phyloP scores from a whole-genome alignment of 345 rosid genomes.

The Turritis glabra region DNA sequence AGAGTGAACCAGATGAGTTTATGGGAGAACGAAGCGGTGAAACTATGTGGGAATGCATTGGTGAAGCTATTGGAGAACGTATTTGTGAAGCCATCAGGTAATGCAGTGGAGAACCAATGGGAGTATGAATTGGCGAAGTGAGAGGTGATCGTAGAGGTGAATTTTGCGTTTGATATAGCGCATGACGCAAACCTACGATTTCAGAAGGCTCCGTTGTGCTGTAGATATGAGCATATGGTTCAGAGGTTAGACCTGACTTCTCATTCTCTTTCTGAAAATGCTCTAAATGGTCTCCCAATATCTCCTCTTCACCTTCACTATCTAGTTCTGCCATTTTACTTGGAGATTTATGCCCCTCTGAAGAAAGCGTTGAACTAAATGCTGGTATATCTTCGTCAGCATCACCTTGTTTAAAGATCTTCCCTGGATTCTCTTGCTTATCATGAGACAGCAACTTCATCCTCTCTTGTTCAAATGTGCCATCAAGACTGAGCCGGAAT shows the following conservation, averaged over 20 bases:
- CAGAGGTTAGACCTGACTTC: conserved; percentile 28
- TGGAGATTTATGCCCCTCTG: conserved; percentile 16
- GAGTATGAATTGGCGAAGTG: conserved; percentile 38
- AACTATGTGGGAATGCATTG: conserved; percentile 33
- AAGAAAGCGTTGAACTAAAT: conserved; percentile 2
- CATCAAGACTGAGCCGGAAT: conserved; percentile 26
- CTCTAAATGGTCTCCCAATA: background rate
- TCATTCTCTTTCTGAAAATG: conserved; percentile 10
- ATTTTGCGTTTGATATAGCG: conserved; percentile 29
- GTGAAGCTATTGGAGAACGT: conserved; percentile 33
- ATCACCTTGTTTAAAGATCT: conserved; percentile 31
- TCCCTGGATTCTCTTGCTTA: conserved; percentile 38
- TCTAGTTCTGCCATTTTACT: conserved; percentile 23
- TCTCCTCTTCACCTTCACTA: conserved; percentile 15
- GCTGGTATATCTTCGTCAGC: conserved; percentile 13
- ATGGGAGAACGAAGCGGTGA: conserved; percentile 42
- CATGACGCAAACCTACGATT: conserved; percentile 37
- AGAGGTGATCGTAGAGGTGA: conserved; percentile 41
- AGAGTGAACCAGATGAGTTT: conserved; percentile 33
- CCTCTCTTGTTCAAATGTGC: conserved; percentile 23
- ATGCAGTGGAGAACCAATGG: conserved; percentile 37
- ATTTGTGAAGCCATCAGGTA: conserved; percentile 21
- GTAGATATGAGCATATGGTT: conserved; percentile 15
- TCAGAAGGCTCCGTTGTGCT: conserved; percentile 32
- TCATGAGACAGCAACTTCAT: conserved; percentile 26